Evolutionary conservation across 2,329 filamentous ascomycete species (phyloP).

Genomic region (Blastomyces percursus): DNA sequence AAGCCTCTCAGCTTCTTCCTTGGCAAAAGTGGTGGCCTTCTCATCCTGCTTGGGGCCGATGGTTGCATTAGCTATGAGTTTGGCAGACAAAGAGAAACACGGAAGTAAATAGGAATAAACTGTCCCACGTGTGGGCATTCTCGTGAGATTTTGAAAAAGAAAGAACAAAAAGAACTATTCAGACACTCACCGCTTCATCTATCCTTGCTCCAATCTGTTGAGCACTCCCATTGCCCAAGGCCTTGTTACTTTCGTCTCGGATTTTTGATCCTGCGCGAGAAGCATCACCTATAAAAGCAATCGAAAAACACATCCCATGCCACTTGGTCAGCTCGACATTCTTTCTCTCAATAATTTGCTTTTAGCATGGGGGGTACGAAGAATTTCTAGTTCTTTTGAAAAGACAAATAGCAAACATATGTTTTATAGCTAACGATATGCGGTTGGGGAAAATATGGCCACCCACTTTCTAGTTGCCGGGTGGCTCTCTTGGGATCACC

Average conservation of each 20-base stretch:
- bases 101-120: not conserved
- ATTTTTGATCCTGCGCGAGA: conserved; percentile 56
- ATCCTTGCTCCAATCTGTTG: conserved; percentile 53
- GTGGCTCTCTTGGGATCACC: conserved; percentile 72
- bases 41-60: conserved; percentile 33
- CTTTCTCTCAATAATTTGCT: not conserved
- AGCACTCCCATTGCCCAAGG: conserved; percentile 43
- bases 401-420: not conserved
- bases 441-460: not conserved
- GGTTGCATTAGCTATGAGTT: not conserved
- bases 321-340: conserved; percentile 10
- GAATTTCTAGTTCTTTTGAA: not conserved
- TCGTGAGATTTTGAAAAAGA: not conserved
- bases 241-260: conserved; percentile 55
- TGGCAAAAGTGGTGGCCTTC: conserved; percentile 48
- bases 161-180: not conserved
- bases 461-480: conserved; percentile 73
- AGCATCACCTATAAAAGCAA: conserved; percentile 54
- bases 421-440: not conserved
- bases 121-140: not conserved
- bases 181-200: conserved; percentile 53
- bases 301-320: not conserved
- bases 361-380: not conserved
- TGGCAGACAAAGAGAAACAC: not conserved
- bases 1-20: conserved; percentile 47